phyloP scores from a whole-genome alignment of 2,329 filamentous ascomycete species.

The Penicillium aurantiogriseum region DNA sequence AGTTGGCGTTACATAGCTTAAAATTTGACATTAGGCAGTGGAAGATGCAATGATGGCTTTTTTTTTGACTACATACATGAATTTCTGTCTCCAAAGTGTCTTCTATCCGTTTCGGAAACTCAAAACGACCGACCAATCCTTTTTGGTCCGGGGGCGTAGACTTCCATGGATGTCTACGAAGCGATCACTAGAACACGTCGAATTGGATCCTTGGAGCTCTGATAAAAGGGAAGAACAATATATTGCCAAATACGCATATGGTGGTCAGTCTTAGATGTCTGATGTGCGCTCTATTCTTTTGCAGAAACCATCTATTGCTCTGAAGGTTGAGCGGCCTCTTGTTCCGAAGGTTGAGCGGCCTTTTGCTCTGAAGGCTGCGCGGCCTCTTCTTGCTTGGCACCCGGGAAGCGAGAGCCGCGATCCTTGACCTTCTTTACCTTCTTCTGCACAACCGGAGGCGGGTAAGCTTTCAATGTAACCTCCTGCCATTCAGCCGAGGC shows the following conservation, averaged over 20 bases:
- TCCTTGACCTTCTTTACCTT: constrained; percentile 76
- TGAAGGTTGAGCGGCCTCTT: not conserved
- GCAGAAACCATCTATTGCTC: not conserved
- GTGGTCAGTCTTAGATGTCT: not conserved
- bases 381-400: constrained; percentile 10
- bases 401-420: constrained; percentile 61
- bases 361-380: not conserved
- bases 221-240: not conserved
- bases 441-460: constrained; percentile 62
- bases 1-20: not conserved
- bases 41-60: not conserved
- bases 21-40: not conserved
- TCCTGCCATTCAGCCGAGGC: constrained; percentile 76
- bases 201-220: not conserved
- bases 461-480: constrained; percentile 76
- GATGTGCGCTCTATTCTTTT: not conserved
- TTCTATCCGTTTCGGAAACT: not conserved
- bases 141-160: not conserved
- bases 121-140: not conserved
- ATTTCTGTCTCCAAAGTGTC: not conserved
- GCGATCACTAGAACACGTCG: not conserved
- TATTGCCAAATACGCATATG: not conserved
- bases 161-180: not conserved
- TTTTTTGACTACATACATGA: not conserved
- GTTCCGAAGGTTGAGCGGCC: not conserved